Base-by-base conservation (phyloP, 768 basidiomycete species). In the Russula virescens region DNA sequence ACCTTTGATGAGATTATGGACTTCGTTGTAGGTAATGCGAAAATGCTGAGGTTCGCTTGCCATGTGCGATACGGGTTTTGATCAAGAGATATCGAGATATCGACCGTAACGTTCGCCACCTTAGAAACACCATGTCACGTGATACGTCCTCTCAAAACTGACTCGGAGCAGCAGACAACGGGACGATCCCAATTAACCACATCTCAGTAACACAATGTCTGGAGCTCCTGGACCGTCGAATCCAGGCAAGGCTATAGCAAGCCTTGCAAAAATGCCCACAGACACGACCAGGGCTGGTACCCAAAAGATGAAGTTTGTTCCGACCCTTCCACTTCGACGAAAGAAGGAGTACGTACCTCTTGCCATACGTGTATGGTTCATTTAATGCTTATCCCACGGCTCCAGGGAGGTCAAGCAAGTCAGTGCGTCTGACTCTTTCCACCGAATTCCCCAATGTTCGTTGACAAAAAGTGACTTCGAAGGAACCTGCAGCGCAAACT, bases 21-120 rank as follows among this genome's bases (percentile, higher is more conserved):
- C 86, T 55, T 96, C 88, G 69, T 96, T 95, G 78, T 97, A 97
- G 21, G 92, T 95, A 60, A 87, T 79, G 60, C 78, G 85, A 72
- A 82, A 69, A 71, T 91, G 90, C 69, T 86, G 73, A 45, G 83
- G 78, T 70, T 77, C 76, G 26, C 28, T 42, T 3, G 70, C 64
- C 70, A 70, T 71, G 43, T 51, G 61, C 47, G 55, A 51, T 40
- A 8, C 5, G 47, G n/a, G 48, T 11, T 7, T 38, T 11, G 8
- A 38, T 38, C 38, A 38, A 38, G 10, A 38, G 38, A 38, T 38
- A 11, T 38, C 38, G 34, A 5, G 34, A 35, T 35, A 10, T 35
- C 10, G 34, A 35, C 13, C 38, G 10, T 11, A 3, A 8, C 3
- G 31, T 31, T 31, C 8, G 31, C 3, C 31, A 11, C 6, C 34